A percentile compares a stretch with the other conserved stretches of the same genome.
Conservation (phyloP, 2,329 filamentous ascomycete species). For the Fusarium tricinctum region DNA sequence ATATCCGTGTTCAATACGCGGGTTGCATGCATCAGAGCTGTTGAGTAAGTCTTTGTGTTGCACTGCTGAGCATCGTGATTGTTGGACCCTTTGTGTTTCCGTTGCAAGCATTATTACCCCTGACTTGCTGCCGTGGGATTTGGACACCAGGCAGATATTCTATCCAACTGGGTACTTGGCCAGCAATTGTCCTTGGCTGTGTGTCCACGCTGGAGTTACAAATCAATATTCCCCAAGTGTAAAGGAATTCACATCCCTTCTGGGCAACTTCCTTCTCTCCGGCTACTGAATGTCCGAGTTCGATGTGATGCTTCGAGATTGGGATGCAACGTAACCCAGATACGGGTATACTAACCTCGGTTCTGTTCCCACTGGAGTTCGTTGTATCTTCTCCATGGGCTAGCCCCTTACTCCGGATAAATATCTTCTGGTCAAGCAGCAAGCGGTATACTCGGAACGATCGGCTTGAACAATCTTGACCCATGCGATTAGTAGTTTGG, state of each 20-base stretch:
- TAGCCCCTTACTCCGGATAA: no score
- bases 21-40: constrained; percentile 19
- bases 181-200: constrained; percentile 41
- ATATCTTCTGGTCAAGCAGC: no score
- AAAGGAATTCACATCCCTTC: constrained; percentile 24
- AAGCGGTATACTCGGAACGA: no score
- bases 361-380: background rate
- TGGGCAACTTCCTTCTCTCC: constrained; percentile 45
- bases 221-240: background rate
- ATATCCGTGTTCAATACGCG: constrained; percentile 31
- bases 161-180: constrained; percentile 12
- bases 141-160: constrained; percentile 13
- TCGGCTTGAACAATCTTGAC: background rate
- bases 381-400: no score
- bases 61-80: background rate
- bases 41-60: no score
- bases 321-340: background rate
- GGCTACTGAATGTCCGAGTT: background rate
- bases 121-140: constrained; percentile 9
- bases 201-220: constrained; percentile 13
- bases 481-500: background rate
- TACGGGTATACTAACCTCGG: constrained; percentile 32
- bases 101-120: constrained; percentile 22
- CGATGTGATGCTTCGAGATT: background rate
- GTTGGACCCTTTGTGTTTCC: constrained; percentile 11